Evolutionary conservation across 768 basidiomycete species (phyloP), one percentile per base, ranked within the genome.

Genomic region (Trametopsis cervina): DNA sequence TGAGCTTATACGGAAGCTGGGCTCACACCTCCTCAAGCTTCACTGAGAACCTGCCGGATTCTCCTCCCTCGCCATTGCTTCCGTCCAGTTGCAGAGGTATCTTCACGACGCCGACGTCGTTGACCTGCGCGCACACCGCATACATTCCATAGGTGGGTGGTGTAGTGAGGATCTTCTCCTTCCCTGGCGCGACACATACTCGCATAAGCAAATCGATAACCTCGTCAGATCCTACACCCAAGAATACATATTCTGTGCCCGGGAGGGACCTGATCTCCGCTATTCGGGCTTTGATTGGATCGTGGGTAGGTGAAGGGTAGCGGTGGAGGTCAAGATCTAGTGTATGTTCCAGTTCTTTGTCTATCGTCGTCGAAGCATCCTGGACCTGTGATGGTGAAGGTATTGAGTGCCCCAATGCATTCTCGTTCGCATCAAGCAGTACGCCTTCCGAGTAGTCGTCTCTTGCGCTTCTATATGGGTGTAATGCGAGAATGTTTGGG

Each of bases 121-220:
- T 99, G 40, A 97, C 83, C 59, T 96, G 87, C 9, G 95, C 96
- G 50, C 86, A 92, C 1, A 98, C 95, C 11, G 76, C 64, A 67
- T 98, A 97, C 95, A 98, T 99, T 15, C 95, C 96, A 62, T 98
- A 98, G 11, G 96, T 97, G 4, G 96, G 96, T 1, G 95, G 95
- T 1, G 88, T 90, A 27, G 79, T 85, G 60, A 98, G 65, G 26
- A 96, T 85, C 61, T 83, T 87, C 57, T 98, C 95, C 46, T 67
- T 74, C 0, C 67, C 74, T 0, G 96, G 96, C 1, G 67, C 68
- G 56, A 94, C 93, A 53, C 88, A 84, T 25, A 98, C 81, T 15
- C 96, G 80, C 70, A 95, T 93, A 41, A 98, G 72, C 46, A 98
- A 70, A 62, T 99, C 96, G 56, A 98, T 93, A 36, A 93, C 84